phyloP scores from a whole-genome alignment of 768 basidiomycete species.

The Termitomyces sp. region DNA sequence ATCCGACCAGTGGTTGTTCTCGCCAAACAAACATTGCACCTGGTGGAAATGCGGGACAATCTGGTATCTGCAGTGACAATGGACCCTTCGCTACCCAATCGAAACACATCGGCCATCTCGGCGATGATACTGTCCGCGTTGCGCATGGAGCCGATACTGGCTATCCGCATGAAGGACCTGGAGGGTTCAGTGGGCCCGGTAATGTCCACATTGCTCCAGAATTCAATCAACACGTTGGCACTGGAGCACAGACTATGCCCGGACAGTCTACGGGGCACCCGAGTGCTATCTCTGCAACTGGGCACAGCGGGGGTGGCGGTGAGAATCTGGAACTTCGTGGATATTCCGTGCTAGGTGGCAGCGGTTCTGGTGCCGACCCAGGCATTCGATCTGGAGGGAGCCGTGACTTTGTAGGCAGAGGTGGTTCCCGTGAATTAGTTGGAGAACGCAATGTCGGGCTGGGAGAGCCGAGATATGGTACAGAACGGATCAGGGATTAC shows the following conservation, averaged over 20 bases:
- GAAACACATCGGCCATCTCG: not conserved
- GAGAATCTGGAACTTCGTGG: slow-evolving; percentile 4
- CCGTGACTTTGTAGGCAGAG: not conserved
- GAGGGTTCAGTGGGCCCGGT: not conserved
- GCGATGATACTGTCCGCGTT: not conserved
- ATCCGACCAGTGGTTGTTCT: not conserved
- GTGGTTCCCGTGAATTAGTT: not conserved
- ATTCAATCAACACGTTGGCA: not conserved
- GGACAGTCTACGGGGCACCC: not conserved
- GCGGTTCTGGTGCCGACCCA: slow-evolving; percentile 1
- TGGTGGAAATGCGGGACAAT: not conserved
- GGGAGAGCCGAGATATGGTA: not conserved
- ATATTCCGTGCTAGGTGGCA: slow-evolving; percentile 3
- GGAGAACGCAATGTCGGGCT: not conserved
- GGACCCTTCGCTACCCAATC: not conserved
- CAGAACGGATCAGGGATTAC: not conserved
- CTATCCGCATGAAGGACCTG: not conserved
- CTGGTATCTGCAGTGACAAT: not conserved
- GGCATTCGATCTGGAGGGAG: slow-evolving; percentile 1
- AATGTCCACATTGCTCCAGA: not conserved
- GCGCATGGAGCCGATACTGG: not conserved
- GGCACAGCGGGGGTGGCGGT: slow-evolving; percentile 3
- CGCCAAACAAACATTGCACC: not conserved
- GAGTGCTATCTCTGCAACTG: not conserved
- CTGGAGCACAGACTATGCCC: not conserved